A percentile compares a stretch with the other conserved stretches of the same genome.
These are phyloP conservation scores for Chlorella sp. DNA, from an alignment of 139 green algal species.

Conservation along the genomic window DNA sequence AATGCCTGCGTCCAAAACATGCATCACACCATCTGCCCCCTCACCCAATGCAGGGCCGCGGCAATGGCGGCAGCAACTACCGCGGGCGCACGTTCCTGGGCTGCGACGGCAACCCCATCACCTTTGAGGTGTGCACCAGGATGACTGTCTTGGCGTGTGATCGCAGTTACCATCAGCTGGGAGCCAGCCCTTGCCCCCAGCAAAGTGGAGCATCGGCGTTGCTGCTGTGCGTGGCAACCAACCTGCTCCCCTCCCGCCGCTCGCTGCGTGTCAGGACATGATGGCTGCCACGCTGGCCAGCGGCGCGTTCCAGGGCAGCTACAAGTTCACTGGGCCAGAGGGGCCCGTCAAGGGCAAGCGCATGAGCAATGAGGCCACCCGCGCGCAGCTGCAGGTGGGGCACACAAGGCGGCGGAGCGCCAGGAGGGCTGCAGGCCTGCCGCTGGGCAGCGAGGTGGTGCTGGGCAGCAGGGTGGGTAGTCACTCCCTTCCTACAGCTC, in stretches of 20 bases:
- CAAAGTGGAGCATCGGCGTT: too few species aligned
- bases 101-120: conserved; percentile 76
- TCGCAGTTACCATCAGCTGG: too few species aligned
- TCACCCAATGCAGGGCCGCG: background rate
- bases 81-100: conserved; percentile 73
- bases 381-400: conserved; percentile 48
- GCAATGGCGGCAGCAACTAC: conserved; percentile 32
- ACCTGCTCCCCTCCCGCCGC: background rate
- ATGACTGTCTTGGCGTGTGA: background rate
- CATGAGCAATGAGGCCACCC: conserved; percentile 71
- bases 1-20: too few species aligned
- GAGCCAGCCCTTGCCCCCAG: too few species aligned
- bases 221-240: too few species aligned
- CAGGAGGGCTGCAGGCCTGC: too few species aligned
- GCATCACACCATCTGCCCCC: too few species aligned
- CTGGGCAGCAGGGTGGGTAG: too few species aligned
- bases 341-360: conserved; percentile 65
- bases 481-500: too few species aligned
- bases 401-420: too few species aligned
- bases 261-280: conserved; percentile 54
- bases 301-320: conserved; percentile 29
- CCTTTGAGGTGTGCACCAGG: conserved; percentile 61
- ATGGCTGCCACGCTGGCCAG: conserved; percentile 50
- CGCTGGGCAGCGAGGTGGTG: too few species aligned
- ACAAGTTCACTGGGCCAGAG: conserved; percentile 52